phyloP scores from a whole-genome alignment of 2,329 filamentous ascomycete species.

The Fusarium scirpi region DNA sequence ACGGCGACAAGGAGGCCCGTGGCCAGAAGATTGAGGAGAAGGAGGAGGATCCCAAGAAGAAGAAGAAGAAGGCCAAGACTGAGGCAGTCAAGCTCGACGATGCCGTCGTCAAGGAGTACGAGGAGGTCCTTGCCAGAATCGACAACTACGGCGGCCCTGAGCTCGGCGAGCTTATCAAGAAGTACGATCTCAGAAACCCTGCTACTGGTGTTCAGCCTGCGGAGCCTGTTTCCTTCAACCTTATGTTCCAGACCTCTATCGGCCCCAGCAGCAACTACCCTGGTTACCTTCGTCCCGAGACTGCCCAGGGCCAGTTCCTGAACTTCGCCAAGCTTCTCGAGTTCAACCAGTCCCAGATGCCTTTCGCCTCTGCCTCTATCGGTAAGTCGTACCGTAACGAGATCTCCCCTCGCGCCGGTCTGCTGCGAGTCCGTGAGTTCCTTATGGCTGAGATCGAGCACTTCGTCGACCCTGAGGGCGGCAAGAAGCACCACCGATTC shows the following conservation, averaged over 20 bases:
- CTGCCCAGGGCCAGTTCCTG: conserved; percentile 96
- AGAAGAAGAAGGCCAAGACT: conserved; percentile 90
- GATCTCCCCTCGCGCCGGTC: conserved; percentile 91
- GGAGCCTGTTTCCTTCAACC: conserved; percentile 91
- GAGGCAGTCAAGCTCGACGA: conserved; percentile 90
- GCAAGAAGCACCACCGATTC: conserved; percentile 95
- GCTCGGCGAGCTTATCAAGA: conserved; percentile 88
- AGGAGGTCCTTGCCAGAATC: conserved; percentile 89
- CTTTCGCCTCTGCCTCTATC: conserved; percentile 96
- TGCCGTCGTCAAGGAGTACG: conserved; percentile 86
- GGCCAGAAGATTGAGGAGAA: conserved; percentile 83
- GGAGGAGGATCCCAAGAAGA: conserved; percentile 76
- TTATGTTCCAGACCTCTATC: conserved; percentile 98
- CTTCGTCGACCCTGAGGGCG: conserved; percentile 92
- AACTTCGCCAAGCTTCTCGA: conserved; percentile 97
- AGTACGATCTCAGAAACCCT: conserved; percentile 92
- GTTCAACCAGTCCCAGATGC: conserved; percentile 95
- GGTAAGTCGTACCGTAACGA: conserved; percentile 99
- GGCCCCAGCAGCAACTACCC: conserved; percentile 89
- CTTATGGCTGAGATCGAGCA: conserved; percentile 99
- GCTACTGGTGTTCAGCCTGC: conserved; percentile 80
- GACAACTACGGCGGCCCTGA: conserved; percentile 93
- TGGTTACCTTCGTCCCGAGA: conserved; percentile 92
- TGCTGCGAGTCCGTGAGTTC: conserved; percentile 95
- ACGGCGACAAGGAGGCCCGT: conserved; percentile 92